A percentile compares a stretch with the other conserved stretches of the same genome.
Evolutionary conservation across 2,329 filamentous ascomycete genomes (phyloP).

Genomic region (Aurifilum marmelostoma): DNA sequence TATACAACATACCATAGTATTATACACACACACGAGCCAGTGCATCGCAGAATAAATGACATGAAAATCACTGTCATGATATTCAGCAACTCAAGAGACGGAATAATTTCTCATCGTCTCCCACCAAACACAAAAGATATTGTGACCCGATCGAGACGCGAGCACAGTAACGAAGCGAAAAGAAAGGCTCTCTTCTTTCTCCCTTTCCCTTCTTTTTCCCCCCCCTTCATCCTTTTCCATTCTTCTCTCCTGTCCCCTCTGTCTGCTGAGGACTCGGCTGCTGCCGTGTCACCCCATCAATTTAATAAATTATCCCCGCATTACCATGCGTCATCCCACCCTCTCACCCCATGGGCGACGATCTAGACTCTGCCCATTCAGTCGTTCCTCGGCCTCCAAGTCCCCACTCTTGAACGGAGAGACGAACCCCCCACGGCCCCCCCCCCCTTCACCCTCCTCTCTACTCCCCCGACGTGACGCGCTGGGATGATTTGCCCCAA

Average conservation of each 20-base stretch:
- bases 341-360: slow-evolving; percentile 23
- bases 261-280: slow-evolving; percentile 1
- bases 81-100: neutral
- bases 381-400: neutral
- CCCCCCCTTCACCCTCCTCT: neutral
- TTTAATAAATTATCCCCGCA: slow-evolving; percentile 9
- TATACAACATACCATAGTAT: neutral
- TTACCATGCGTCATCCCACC: slow-evolving; percentile 26
- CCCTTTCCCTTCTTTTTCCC: too few species aligned
- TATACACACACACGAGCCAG: neutral
- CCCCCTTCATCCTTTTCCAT: too few species aligned
- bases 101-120: neutral
- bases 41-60: neutral
- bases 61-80: neutral
- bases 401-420: neutral
- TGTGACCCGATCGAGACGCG: neutral
- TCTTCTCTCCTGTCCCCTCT: neutral
- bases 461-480: neutral
- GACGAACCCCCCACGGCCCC: too few species aligned
- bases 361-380: slow-evolving; percentile 19
- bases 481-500: too few species aligned
- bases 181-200: too few species aligned
- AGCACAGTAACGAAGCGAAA: neutral
- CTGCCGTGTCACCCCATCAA: slow-evolving; percentile 22
- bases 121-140: neutral